Conservation (phyloP, 179 eudicot genomes). For the Spergularia azorica region DNA sequence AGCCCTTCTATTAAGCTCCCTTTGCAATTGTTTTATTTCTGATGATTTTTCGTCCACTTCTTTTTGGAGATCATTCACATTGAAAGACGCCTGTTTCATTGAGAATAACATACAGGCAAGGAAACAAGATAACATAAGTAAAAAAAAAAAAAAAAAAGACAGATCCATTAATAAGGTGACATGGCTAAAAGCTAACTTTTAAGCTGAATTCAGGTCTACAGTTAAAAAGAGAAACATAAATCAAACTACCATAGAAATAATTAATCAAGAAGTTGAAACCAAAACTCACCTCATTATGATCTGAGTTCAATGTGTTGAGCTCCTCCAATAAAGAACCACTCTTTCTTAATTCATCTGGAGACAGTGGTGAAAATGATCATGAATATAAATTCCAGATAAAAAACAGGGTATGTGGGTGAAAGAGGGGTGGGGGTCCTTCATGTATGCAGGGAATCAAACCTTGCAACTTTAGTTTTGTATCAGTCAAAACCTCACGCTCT, state of each 20-base stretch:
- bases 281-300: constrained; percentile 63
- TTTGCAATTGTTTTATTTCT: constrained; percentile 61
- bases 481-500: constrained; percentile 56
- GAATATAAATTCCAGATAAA: not conserved
- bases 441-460: constrained; percentile 39
- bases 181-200: not conserved
- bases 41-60: constrained; percentile 64
- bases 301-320: constrained; percentile 52
- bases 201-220: not conserved
- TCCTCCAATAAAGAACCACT: constrained; percentile 59
- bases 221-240: not conserved
- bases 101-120: not conserved
- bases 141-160: not conserved
- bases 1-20: constrained; percentile 57
- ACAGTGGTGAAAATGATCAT: constrained; percentile 17
- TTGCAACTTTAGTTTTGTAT: constrained; percentile 54
- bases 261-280: not conserved
- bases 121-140: constrained; percentile 1
- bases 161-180: not conserved
- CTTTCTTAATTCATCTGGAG: constrained; percentile 71
- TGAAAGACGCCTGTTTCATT: constrained; percentile 46
- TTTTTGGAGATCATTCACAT: constrained; percentile 47
- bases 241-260: not conserved
- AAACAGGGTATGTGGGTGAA: not conserved
- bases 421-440: not conserved